Evolutionary conservation across 495 filamentous ascomycete species (phyloP), one percentile per base, ranked within the genome.

Genomic region (Lichina pygmaea): DNA sequence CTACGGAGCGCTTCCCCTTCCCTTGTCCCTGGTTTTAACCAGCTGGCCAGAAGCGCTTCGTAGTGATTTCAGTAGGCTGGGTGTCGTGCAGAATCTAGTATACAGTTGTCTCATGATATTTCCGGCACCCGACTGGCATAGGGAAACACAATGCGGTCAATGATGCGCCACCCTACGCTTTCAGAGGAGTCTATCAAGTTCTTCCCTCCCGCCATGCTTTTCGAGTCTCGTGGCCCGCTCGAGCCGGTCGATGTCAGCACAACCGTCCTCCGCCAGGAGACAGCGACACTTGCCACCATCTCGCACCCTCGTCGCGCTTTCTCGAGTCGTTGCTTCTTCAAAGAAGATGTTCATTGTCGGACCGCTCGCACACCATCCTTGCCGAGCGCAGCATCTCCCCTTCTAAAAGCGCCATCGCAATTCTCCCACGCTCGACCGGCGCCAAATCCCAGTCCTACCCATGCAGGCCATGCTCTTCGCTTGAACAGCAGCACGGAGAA

Each of bases 401-500:
- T 61, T 55, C 71, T 71, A 55, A 77, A 61, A 52, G 66, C 72
- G 50, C 55, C 67, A 57, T 84, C 81, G 60, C 78, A 84, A 58
- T 95, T 89, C 60, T 94, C 89, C 69, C 85, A 95, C 8, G 86
- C 91, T 55, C 91, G 74, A 45, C 89, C 89, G 50, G 86, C 84
- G 55, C 89, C 89, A 58, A 99, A 94, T 40, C 89, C 89, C 41
- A 84, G 66, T 45, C 89, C 89, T 52, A 91, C 73, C 60, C 75
- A 86, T 30, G 81, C 91, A 43, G 89, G 89, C 81, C 89, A 99
- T 52, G 86, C 82, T 60, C 89, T 75, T 58, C 89, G 75, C 70
- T 91, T 93, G 73, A 99, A 99, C 30, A 99, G 63, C 42, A 99
- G 76, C 33, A 99, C 86, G 42, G 86, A 94, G 68, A 99, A 95